These are phyloP conservation scores for Talaromyces piceae DNA, from an alignment of 2,329 filamentous ascomycete genomes.

Conservation along the genomic window DNA sequence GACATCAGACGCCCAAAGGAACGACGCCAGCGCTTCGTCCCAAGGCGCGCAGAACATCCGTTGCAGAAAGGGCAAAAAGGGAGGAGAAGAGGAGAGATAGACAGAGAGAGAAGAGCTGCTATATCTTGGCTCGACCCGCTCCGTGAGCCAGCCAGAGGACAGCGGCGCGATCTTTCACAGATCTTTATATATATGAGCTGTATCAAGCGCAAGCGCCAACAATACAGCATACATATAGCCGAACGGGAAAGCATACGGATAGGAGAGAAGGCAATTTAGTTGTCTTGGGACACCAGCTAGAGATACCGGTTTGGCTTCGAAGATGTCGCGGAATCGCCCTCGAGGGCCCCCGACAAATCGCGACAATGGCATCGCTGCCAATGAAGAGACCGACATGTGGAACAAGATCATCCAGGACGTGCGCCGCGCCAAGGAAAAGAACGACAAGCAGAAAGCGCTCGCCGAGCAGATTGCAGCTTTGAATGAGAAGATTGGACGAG, in stretches of 20 bases:
- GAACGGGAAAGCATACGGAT: too few relatives aligned
- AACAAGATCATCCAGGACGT: constrained; percentile 37
- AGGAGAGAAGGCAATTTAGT: background rate
- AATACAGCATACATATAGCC: too few relatives aligned
- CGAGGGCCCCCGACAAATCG: constrained; percentile 28
- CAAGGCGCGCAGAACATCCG: background rate
- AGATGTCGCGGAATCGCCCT: constrained; percentile 40
- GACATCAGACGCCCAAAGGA: background rate
- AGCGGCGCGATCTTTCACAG: too few relatives aligned
- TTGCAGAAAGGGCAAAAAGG: background rate
- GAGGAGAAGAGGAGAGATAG: too few relatives aligned
- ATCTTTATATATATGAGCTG: background rate
- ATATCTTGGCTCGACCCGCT: background rate
- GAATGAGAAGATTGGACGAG: constrained; percentile 38
- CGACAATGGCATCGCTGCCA: constrained; percentile 37
- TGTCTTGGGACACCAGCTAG: background rate
- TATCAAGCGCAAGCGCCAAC: background rate
- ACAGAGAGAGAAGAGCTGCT: background rate
- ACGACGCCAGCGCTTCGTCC: background rate
- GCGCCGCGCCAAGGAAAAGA: constrained; percentile 37
- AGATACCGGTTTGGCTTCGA: too few relatives aligned
- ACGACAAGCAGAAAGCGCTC: constrained; percentile 34
- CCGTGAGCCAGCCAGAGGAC: background rate
- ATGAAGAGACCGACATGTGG: constrained; percentile 40
- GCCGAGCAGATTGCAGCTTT: constrained; percentile 34